phyloP scores from a whole-genome alignment of 2,329 filamentous ascomycete species.

The Fusarium circinatum region DNA sequence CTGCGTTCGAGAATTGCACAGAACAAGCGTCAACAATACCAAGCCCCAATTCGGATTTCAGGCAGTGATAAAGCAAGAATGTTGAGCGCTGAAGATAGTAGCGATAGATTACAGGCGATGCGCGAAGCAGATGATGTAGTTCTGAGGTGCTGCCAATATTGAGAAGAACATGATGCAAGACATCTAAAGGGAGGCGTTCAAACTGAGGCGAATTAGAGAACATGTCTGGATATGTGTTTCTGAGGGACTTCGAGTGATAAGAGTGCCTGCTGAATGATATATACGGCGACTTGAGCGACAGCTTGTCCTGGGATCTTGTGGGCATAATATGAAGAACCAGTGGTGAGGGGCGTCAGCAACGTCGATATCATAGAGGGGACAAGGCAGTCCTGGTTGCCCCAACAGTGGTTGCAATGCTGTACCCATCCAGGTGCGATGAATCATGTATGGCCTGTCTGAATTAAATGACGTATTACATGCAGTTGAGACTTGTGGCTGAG shows the following conservation, averaged over 20 bases:
- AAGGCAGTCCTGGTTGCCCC: neutral
- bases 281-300: rapidly evolving
- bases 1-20: neutral
- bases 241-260: rapidly evolving
- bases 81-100: neutral
- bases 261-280: rapidly evolving
- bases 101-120: neutral
- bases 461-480: neutral
- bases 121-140: neutral
- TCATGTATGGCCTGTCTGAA: neutral
- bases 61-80: neutral
- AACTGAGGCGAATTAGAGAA: neutral
- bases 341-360: neutral
- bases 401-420: neutral
- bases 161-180: neutral
- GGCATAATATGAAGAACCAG: neutral
- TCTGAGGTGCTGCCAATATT: neutral
- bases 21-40: neutral
- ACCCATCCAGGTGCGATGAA: neutral
- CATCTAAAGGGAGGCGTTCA: neutral
- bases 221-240: rapidly evolving
- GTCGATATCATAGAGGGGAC: neutral
- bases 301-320: neutral
- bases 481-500: too few relatives aligned
- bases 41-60: neutral